These are phyloP conservation scores for Paraphaeosphaeria minitans DNA, from an alignment of 2,329 filamentous ascomycete genomes.

Conservation along the genomic window DNA sequence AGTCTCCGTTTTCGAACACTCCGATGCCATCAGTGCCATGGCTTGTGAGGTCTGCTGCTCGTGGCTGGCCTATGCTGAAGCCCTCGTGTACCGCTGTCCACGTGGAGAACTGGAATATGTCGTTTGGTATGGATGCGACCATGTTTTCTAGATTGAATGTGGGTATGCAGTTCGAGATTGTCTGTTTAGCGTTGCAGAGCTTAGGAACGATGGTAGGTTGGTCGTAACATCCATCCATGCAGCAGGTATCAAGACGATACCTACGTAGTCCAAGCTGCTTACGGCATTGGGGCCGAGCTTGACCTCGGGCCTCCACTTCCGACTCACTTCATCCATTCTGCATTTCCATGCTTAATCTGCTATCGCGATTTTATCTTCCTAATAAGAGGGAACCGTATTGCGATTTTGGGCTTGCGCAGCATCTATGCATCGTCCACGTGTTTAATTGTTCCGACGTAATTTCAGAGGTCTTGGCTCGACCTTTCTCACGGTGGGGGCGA, in stretches of 20 bases:
- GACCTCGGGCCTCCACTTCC: slow-evolving; percentile 2
- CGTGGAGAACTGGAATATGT: slow-evolving; percentile 53
- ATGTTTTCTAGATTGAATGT: slow-evolving; percentile 21
- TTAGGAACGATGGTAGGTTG: not conserved
- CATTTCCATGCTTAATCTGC: not conserved
- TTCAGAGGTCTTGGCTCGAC: not conserved
- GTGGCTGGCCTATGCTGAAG: slow-evolving; percentile 42
- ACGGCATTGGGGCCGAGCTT: slow-evolving; percentile 7
- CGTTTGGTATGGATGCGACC: slow-evolving; percentile 50
- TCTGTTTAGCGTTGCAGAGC: not conserved
- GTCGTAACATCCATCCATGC: not conserved
- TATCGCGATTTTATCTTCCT: not conserved
- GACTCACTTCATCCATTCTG: not conserved
- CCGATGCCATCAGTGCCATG: slow-evolving; percentile 53
- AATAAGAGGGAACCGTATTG: not conserved
- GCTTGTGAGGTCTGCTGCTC: slow-evolving; percentile 45
- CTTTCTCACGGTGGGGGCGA: not conserved
- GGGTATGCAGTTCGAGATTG: not conserved
- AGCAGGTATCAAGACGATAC: not conserved
- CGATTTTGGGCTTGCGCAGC: not conserved
- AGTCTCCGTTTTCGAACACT: slow-evolving; percentile 47
- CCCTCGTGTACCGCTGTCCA: slow-evolving; percentile 44
- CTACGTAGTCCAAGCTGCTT: not conserved
- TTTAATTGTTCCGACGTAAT: not conserved
- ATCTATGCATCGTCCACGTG: not conserved